Percentiles rank a stretch among this genome's conserved stretches.
Conservation (phyloP, 345 rosid genomes). For the Brassica napus region Da-Ae NC_063445.1:7460501-7461000, state of each 20-base stretch:
- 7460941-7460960: constrained; percentile 1
- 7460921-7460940: constrained; percentile 43
- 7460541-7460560: constrained; percentile 21
- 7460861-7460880: constrained; percentile 3
- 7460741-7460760: constrained; percentile 54
- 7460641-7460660: constrained; percentile 22
- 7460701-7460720: constrained; percentile 6
- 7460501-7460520: not conserved
- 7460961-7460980: constrained; percentile 28
- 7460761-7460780: constrained; percentile 35
- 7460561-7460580: constrained; percentile 45
- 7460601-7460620: constrained; percentile 34
- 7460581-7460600: constrained; percentile 44
- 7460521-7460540: not conserved
- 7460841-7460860: constrained; percentile 52
- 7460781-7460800: constrained; percentile 48
- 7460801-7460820: constrained; percentile 53
- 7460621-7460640: constrained; percentile 36
- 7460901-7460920: constrained; percentile 8
- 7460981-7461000: not conserved
- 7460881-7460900: constrained; percentile 22
- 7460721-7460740: not conserved
- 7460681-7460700: not conserved
- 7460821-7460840: constrained; percentile 66
- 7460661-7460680: constrained; percentile 15